Conservation (phyloP, 2,329 filamentous ascomycete species). For the Malbranchea zuffiana region DNA sequence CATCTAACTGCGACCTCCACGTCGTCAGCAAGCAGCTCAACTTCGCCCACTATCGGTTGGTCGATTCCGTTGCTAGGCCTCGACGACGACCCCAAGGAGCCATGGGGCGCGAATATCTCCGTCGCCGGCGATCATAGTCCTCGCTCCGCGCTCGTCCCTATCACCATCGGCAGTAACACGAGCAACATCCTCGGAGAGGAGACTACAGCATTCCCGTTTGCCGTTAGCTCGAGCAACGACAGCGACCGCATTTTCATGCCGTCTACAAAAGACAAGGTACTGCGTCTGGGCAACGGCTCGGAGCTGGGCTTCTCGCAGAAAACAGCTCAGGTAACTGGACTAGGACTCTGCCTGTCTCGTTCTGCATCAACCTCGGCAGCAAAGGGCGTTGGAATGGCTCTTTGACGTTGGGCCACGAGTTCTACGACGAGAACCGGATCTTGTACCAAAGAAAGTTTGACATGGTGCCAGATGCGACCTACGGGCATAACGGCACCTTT, state of each 20-base stretch:
- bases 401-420: constrained; percentile 2
- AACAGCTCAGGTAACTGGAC: background rate
- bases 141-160: background rate
- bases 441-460: background rate
- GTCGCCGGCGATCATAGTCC: background rate
- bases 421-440: constrained; percentile 8
- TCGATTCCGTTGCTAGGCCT: constrained; percentile 4
- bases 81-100: constrained; percentile 5
- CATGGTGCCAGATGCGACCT: constrained; percentile 2
- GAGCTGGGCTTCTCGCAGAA: background rate
- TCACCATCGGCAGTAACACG: constrained; percentile 4
- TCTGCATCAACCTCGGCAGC: constrained; percentile 6
- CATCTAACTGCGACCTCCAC: background rate
- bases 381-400: constrained; percentile 8
- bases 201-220: constrained; percentile 6
- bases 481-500: constrained; percentile 5
- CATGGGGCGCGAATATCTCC: constrained; percentile 5
- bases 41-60: constrained; percentile 5
- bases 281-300: background rate
- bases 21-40: background rate
- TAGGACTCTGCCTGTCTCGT: constrained; percentile 2
- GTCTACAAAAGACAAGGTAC: background rate
- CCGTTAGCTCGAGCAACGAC: background rate
- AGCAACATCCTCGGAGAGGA: background rate
- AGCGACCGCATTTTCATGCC: constrained; percentile 4